Conservation (phyloP, 768 basidiomycete species). For the Auricularia sp. region DNA sequence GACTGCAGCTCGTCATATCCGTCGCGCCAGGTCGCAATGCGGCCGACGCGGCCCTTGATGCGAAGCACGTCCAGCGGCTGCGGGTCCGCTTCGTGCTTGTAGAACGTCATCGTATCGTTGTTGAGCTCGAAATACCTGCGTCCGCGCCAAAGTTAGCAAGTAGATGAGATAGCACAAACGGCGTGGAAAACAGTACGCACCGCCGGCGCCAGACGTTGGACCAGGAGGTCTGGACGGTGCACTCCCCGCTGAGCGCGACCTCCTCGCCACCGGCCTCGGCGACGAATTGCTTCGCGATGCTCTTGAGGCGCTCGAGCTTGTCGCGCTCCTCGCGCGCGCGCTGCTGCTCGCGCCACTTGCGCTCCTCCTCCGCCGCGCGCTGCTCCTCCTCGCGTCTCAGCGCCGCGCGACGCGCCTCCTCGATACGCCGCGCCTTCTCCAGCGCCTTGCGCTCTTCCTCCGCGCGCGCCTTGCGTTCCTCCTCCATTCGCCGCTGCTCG, state of each 20-base stretch:
- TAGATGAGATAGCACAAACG: too few relatives aligned
- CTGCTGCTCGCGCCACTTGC: constrained; percentile 42
- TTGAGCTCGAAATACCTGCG: constrained; percentile 42
- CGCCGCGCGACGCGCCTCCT: constrained; percentile 26
- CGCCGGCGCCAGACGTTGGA: constrained; percentile 52
- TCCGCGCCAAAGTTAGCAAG: too few relatives aligned
- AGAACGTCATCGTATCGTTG: constrained; percentile 37
- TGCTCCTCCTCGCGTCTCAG: constrained; percentile 10
- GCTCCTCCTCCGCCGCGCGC: constrained; percentile 26
- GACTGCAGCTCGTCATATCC: constrained; percentile 59
- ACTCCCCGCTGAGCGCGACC: constrained; percentile 42
- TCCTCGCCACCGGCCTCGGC: constrained; percentile 30
- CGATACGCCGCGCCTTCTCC: neutral
- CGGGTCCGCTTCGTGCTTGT: constrained; percentile 33
- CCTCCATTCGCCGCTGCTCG: constrained; percentile 31
- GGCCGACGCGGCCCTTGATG: constrained; percentile 30
- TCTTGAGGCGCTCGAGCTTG: constrained; percentile 36
- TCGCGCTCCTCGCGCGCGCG: constrained; percentile 40
- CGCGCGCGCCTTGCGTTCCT: constrained; percentile 19
- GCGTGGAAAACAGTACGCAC: too few relatives aligned
- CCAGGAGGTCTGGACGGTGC: constrained; percentile 48
- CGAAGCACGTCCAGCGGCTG: constrained; percentile 27
- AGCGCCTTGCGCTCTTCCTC: constrained; percentile 16
- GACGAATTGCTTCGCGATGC: constrained; percentile 32
- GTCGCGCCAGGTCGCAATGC: constrained; percentile 52